Evolutionary conservation across 352 stramenopile genomes (phyloP).

Genomic region (Globisporangium orthogonon): DNA sequence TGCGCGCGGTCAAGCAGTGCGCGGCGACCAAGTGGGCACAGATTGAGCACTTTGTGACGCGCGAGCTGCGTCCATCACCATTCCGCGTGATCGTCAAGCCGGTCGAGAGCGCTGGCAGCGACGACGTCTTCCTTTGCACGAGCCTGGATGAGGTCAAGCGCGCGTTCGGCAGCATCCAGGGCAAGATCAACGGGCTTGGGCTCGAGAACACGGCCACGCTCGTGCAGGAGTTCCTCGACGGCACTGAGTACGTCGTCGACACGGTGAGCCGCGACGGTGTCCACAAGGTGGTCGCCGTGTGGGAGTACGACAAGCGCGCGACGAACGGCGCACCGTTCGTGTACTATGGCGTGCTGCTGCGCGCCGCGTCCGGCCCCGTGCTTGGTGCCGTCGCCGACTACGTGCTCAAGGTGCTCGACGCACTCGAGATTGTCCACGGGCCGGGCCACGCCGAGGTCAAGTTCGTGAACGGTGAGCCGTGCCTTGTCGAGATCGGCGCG

Average conservation of each 20-base stretch:
- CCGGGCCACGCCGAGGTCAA: slow-evolving; percentile 87
- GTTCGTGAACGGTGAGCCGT: slow-evolving; percentile 74
- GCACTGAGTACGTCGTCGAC: slow-evolving; percentile 96
- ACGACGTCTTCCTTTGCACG: slow-evolving; percentile 92
- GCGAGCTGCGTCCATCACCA: slow-evolving; percentile 33
- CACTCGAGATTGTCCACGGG: slow-evolving; percentile 77
- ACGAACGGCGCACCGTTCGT: slow-evolving; percentile 93
- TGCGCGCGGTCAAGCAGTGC: slow-evolving; percentile 79
- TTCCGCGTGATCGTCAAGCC: slow-evolving; percentile 92
- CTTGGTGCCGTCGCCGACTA: slow-evolving; percentile 53
- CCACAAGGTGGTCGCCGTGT: slow-evolving; percentile 94
- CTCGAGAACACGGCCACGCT: slow-evolving; percentile 88
- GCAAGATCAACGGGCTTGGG: slow-evolving; percentile 86
- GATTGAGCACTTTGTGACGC: slow-evolving; percentile 77
- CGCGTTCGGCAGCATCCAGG: slow-evolving; percentile 89
- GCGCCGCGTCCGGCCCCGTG: slow-evolving; percentile 35
- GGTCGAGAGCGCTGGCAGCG: slow-evolving; percentile 89
- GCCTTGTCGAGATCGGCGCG: slow-evolving; percentile 93
- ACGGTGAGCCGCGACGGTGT: slow-evolving; percentile 90
- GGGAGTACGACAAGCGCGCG: slow-evolving; percentile 95
- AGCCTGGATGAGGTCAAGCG: slow-evolving; percentile 86
- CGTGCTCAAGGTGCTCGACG: slow-evolving; percentile 68
- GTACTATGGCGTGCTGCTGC: slow-evolving; percentile 88
- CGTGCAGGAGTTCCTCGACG: slow-evolving; percentile 93
- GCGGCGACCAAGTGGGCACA: slow-evolving; percentile 73